phyloP scores from a whole-genome alignment of 2,329 filamentous ascomycete genomes.

The Malbranchea zuffiana region DNA sequence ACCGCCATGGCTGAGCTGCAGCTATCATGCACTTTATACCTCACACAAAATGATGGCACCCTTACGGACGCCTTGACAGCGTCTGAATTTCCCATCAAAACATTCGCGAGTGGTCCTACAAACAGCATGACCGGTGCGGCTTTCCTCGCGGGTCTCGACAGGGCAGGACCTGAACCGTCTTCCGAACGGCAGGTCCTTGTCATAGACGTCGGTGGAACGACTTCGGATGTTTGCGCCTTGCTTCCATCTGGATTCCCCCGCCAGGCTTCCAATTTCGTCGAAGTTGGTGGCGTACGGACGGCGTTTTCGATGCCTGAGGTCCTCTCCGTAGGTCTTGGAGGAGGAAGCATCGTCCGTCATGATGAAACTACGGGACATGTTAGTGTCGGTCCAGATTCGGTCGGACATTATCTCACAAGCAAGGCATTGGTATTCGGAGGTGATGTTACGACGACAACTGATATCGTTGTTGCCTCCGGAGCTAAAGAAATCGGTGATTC shows the following conservation, averaged over 20 bases:
- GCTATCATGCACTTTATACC: conserved; percentile 45
- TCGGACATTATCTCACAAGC: conserved; percentile 46
- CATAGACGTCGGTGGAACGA: conserved; percentile 54
- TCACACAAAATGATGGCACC: conserved; percentile 56
- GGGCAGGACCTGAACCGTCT: conserved; percentile 12
- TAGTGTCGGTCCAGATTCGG: conserved; percentile 51
- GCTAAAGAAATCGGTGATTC: conserved; percentile 20
- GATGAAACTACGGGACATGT: conserved; percentile 26
- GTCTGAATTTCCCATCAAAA: conserved; percentile 47
- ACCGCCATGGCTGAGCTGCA: conserved; percentile 42
- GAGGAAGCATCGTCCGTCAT: conserved; percentile 38
- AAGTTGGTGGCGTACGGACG: conserved; percentile 52
- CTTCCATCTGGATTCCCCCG: conserved; percentile 53
- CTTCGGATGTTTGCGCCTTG: conserved; percentile 52
- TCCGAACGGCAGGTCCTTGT: conserved; percentile 39
- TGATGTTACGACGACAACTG: conserved; percentile 48
- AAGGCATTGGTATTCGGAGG: conserved; percentile 50
- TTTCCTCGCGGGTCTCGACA: conserved; percentile 38
- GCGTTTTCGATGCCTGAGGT: conserved; percentile 52
- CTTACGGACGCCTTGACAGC: conserved; percentile 46
- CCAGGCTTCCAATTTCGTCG: conserved; percentile 51
- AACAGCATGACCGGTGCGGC: conserved; percentile 55
- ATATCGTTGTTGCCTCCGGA: conserved; percentile 37
- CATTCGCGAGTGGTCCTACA: conserved; percentile 53
- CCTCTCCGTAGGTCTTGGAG: conserved; percentile 46